Percentiles rank a stretch among this genome's conserved stretches.
Conservation (phyloP, 148 eudicot genomes). For the Rheum nobile region DNA sequence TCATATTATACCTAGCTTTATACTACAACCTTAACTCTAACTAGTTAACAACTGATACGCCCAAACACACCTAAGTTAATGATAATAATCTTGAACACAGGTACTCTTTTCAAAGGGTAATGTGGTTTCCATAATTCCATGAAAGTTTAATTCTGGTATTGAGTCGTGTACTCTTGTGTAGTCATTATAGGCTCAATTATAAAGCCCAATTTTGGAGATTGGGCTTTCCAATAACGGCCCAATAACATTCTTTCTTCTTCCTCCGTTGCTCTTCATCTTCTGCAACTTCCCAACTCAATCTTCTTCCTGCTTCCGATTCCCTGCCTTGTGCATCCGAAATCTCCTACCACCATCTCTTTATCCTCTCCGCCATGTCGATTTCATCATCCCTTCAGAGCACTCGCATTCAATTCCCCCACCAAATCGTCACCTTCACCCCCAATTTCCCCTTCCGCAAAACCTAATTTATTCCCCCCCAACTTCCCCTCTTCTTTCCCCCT, state of each 20-base stretch:
- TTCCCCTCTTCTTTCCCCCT: constrained; percentile 16
- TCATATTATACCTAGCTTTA: too few relatives aligned
- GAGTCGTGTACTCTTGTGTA: too few relatives aligned
- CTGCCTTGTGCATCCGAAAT: neutral
- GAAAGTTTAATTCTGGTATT: too few relatives aligned
- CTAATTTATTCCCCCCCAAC: constrained; percentile 9
- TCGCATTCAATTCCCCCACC: constrained; percentile 26
- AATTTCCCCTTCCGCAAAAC: constrained; percentile 20
- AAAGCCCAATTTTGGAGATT: neutral
- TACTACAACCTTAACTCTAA: too few relatives aligned
- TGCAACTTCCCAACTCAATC: neutral
- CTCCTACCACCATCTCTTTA: neutral
- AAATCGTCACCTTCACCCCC: constrained; percentile 18
- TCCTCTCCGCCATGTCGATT: constrained; percentile 9
- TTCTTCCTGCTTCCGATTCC: neutral
- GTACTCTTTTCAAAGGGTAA: too few relatives aligned
- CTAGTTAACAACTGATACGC: too few relatives aligned
- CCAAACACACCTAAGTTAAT: too few relatives aligned
- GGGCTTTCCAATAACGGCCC: neutral
- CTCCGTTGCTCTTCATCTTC: neutral
- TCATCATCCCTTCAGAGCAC: constrained; percentile 12
- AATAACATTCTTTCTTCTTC: neutral
- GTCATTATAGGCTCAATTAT: neutral
- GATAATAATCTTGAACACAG: too few relatives aligned
- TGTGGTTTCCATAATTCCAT: too few relatives aligned